Evolutionary conservation across 2,329 filamentous ascomycete genomes (phyloP), one percentile per base, ranked within the genome.

Genomic region (Amauroascus niger): DNA sequence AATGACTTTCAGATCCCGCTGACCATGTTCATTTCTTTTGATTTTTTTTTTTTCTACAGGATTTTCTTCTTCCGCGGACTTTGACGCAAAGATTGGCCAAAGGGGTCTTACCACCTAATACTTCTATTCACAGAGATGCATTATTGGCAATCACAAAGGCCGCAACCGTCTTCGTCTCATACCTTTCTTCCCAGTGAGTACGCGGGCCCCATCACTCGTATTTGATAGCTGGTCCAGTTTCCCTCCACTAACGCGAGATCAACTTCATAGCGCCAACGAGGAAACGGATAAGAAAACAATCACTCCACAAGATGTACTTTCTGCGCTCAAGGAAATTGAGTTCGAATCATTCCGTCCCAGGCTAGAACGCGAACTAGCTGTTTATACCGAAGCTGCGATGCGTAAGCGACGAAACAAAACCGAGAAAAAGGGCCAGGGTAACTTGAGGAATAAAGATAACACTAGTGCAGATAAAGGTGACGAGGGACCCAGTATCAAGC

Each of bases 161-260:
- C 57, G 81, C 81, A 26, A 84, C 81, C 3, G 81, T 84, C 3
- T 84, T 84, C 65, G 77, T 84, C 16, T 83, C 79, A 56, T 83
- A 83, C 64, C 69, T 83, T 46, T 77, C 79, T 55, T 76, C 77
- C 54, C 74, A 77, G 79, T 82, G 73, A 56, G 77, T 65, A 16
- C 9, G 13, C 3, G 8, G 6, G 1, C 32, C 13, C 7, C 30
- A 1, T 30, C 39, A 20, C 18, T 18, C 18, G 35, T 40, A n/a
- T 16, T 28, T 32, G 35, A 16, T 11, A 18, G 3, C 14, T n/a
- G 14, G 4, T 13, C 20, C 54, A 50, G 7, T 14, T 11, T 55
- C 46, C 45, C 11, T 7, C 22, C 9, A 20, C 49, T 51, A 26
- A 51, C 14, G 18, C 20, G 9, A 43, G 8, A 2, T 28, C 6